phyloP scores from a whole-genome alignment of 2,329 filamentous ascomycete species.

The Aureobasidium vineae region DNA sequence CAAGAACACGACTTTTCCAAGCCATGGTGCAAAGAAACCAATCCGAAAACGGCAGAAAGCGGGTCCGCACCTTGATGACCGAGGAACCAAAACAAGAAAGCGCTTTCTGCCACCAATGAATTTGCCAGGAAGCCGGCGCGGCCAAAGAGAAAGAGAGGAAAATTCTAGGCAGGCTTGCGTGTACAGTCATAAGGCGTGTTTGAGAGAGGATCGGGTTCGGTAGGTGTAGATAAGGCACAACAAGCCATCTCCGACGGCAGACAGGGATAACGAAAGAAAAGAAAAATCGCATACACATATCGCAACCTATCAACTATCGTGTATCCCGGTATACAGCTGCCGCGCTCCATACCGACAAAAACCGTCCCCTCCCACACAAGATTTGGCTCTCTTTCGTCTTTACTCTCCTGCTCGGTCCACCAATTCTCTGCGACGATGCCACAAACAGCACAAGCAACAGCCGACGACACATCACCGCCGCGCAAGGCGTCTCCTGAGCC shows the following conservation, averaged over 20 bases:
- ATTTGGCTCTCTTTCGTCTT: background rate
- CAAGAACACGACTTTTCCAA: background rate
- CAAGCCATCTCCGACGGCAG: constrained; percentile 9
- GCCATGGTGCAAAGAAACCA: constrained; percentile 1
- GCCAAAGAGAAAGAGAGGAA: background rate
- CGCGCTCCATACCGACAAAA: background rate
- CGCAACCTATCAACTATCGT: constrained; percentile 2
- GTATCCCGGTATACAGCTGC: constrained; percentile 7
- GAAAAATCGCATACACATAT: constrained; percentile 6
- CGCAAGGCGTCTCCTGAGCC: background rate
- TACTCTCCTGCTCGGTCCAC: background rate
- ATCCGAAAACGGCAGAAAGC: constrained; percentile 13
- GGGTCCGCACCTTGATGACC: constrained; percentile 10
- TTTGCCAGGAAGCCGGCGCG: background rate
- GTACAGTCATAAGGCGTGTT: constrained; percentile 14
- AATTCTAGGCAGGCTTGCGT: constrained; percentile 3
- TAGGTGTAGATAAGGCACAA: constrained; percentile 13
- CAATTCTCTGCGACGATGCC: constrained; percentile 6
- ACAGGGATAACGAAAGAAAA: background rate
- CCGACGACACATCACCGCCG: constrained; percentile 11
- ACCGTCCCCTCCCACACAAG: background rate
- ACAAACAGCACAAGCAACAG: constrained; percentile 16
- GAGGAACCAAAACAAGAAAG: background rate
- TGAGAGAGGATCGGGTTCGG: background rate
- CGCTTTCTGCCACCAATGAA: constrained; percentile 5